phyloP scores from a whole-genome alignment of 495 filamentous ascomycete species.

The Pyrenopolyporus hunteri region DNA sequence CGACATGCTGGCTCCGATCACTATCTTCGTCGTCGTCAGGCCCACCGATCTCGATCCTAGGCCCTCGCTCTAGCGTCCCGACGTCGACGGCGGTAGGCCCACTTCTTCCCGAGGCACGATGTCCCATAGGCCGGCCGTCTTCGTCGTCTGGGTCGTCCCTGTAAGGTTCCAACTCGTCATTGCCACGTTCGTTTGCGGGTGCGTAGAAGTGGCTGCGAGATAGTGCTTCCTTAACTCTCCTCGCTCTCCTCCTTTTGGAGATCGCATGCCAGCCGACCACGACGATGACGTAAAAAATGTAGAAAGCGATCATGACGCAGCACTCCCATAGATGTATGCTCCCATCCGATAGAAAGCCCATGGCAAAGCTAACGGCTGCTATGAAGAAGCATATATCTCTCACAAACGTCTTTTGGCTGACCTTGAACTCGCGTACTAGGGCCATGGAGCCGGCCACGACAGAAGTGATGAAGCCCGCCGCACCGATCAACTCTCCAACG shows the following conservation, averaged over 20 bases:
- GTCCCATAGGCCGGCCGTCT: slow-evolving; percentile 62
- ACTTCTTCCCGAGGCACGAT: slow-evolving; percentile 32
- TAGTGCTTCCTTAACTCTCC: slow-evolving; percentile 66
- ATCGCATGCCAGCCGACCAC: slow-evolving; percentile 96
- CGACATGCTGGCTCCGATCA: slow-evolving; percentile 73
- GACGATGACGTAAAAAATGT: slow-evolving; percentile 85
- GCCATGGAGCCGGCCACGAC: slow-evolving; percentile 99
- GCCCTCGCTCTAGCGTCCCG: slow-evolving; percentile 69
- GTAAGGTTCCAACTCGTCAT: slow-evolving; percentile 69
- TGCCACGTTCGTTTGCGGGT: slow-evolving; percentile 49
- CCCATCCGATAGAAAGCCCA: slow-evolving; percentile 87
- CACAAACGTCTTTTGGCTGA: slow-evolving; percentile 85
- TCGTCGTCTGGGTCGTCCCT: slow-evolving; percentile 75
- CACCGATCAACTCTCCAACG: slow-evolving; percentile 93
- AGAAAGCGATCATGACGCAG: slow-evolving; percentile 86
- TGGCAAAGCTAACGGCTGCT: slow-evolving; percentile 82
- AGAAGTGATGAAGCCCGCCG: slow-evolving; percentile 93
- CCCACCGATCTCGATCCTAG: slow-evolving; percentile 55
- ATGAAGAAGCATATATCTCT: slow-evolving; percentile 95
- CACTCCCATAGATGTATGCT: slow-evolving; percentile 88
- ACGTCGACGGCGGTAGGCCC: slow-evolving; percentile 68
- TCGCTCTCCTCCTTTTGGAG: slow-evolving; percentile 63
- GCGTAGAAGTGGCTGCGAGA: slow-evolving; percentile 76
- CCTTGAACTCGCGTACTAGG: slow-evolving; percentile 88
- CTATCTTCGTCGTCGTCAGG: slow-evolving; percentile 71